phyloP scores from a whole-genome alignment of 2,329 filamentous ascomycete species.

The Venturia asperata region DNA sequence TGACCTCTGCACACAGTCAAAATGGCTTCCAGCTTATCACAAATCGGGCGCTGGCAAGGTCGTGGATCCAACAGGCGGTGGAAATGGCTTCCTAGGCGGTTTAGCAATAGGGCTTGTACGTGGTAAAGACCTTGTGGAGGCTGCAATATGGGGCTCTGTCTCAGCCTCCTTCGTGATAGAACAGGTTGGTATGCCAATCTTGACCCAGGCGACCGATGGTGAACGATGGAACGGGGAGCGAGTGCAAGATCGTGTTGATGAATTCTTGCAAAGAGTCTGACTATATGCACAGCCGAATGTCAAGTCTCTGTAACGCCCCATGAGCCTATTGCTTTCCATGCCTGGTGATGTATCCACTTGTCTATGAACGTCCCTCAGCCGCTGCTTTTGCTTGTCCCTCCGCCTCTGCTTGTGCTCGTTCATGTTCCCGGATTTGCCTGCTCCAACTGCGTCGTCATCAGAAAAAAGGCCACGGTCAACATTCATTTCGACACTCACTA shows the following conservation, averaged over 20 bases:
- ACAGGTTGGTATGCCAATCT: constrained; percentile 73
- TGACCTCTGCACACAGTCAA: constrained; percentile 23
- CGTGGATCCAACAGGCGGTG: constrained; percentile 88
- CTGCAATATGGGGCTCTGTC: constrained; percentile 69
- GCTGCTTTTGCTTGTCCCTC: constrained; percentile 26
- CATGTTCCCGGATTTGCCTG: constrained; percentile 63
- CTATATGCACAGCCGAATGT: constrained; percentile 27
- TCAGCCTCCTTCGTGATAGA: constrained; percentile 91
- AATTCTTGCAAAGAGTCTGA: constrained; percentile 36
- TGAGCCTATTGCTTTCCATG: background rate
- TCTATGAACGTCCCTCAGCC: constrained; percentile 1
- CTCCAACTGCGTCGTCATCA: constrained; percentile 51
- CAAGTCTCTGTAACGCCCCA: background rate
- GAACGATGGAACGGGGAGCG: constrained; percentile 45
- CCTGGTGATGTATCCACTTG: background rate
- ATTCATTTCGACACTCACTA: constrained; percentile 52
- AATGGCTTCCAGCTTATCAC: constrained; percentile 77
- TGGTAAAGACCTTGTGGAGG: constrained; percentile 58
- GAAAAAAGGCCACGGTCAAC: constrained; percentile 26
- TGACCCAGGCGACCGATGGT: constrained; percentile 33
- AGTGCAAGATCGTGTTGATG: constrained; percentile 37
- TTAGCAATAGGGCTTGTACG: constrained; percentile 50
- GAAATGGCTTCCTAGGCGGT: constrained; percentile 76
- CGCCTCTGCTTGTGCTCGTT: constrained; percentile 34
- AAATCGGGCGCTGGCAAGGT: constrained; percentile 46